Conservation (phyloP, 73 alveolate species). For the Paraurostyla sp. region DNA sequence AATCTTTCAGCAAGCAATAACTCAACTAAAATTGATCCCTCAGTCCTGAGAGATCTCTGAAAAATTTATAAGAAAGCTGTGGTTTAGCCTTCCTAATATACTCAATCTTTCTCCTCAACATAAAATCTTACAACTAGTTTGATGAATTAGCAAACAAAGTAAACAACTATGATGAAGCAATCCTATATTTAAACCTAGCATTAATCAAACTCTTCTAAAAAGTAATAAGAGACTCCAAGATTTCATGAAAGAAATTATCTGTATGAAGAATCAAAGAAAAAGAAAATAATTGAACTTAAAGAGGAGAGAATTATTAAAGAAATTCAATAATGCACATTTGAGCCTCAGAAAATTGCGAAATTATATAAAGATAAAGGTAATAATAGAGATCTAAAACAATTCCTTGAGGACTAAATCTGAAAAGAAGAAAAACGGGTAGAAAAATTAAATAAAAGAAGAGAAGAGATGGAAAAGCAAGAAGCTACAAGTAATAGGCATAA, state of each 20-base stretch:
- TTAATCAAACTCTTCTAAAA: no score
- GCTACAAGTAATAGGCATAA: not conserved
- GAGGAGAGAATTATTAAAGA: not conserved
- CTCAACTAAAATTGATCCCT: no score
- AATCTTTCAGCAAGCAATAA: no score
- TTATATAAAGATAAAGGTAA: not conserved
- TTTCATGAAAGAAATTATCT: slow-evolving; percentile 2
- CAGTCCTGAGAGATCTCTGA: no score
- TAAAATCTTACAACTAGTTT: no score
- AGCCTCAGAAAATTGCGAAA: not conserved
- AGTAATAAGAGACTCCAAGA: not conserved
- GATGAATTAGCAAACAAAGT: no score
- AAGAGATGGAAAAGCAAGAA: not conserved
- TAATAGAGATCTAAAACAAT: slow-evolving; percentile 34
- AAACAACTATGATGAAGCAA: no score
- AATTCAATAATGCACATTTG: slow-evolving; percentile 34
- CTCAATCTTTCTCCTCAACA: no score
- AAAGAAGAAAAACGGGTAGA: not conserved
- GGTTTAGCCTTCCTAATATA: no score
- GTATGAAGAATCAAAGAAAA: slow-evolving; percentile 13
- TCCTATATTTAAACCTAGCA: no score
- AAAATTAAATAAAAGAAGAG: not conserved
- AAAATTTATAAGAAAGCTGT: no score
- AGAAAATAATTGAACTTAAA: not conserved
- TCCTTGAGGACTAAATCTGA: not conserved